These are phyloP conservation scores for Dissophora globulifera DNA, from an alignment of 192 early-diverging fungal genomes.

Conservation along the genomic window DNA sequence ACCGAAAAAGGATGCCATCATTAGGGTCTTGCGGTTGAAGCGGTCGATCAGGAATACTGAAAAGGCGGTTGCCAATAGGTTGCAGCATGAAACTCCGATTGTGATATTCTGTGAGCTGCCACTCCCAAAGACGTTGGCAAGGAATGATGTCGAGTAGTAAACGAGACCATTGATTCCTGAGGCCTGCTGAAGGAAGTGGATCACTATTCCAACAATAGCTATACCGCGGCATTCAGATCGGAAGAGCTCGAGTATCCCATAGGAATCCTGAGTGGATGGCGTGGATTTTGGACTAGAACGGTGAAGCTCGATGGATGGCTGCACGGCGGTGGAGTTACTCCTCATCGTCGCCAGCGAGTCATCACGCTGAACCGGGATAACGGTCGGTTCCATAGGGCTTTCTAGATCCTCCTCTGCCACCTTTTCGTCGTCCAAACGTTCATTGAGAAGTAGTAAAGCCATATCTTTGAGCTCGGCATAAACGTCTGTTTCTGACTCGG, in stretches of 20 bases:
- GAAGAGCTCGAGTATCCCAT: constrained; percentile 22
- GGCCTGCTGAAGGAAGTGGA: constrained; percentile 85
- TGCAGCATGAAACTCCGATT: constrained; percentile 65
- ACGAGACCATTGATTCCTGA: constrained; percentile 87
- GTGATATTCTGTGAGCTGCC: constrained; percentile 71
- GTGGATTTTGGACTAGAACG: background rate
- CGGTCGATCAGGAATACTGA: constrained; percentile 71
- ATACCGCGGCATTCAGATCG: constrained; percentile 62
- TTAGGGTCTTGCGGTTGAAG: constrained; percentile 69
- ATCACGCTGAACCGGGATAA: background rate
- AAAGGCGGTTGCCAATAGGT: constrained; percentile 64
- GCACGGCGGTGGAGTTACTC: background rate
- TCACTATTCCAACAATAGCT: constrained; percentile 66
- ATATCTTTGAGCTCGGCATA: constrained; percentile 70
- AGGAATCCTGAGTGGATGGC: background rate
- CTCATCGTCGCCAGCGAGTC: background rate
- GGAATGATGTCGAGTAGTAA: constrained; percentile 70
- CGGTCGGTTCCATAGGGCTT: background rate
- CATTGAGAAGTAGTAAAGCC: constrained; percentile 54
- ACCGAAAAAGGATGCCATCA: constrained; percentile 69
- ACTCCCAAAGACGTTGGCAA: constrained; percentile 75
- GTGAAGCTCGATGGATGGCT: background rate
- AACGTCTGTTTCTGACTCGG: constrained; percentile 48
- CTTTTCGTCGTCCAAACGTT: constrained; percentile 3
- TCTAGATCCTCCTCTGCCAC: background rate